phyloP scores from a whole-genome alignment of 2,329 filamentous ascomycete species.

The Myriosclerotinia scirpicola region DNA sequence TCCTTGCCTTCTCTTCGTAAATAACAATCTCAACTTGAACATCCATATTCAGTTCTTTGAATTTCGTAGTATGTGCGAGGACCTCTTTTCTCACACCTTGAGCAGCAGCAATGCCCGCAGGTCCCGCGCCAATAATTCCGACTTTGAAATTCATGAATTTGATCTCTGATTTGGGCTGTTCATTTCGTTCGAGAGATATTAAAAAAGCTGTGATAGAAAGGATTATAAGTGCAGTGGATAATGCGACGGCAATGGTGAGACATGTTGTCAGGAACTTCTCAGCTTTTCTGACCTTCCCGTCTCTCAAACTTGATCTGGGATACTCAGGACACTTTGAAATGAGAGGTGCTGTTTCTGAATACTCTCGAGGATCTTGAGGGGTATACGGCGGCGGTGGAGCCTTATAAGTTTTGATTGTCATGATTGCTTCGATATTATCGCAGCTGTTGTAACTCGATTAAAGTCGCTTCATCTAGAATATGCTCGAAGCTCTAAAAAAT shows the following conservation, averaged over 20 bases:
- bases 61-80: background rate
- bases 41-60: background rate
- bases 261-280: too few species aligned
- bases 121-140: conserved; percentile 15
- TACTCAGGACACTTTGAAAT: background rate
- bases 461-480: background rate
- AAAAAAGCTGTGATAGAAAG: background rate
- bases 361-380: background rate
- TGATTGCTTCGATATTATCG: background rate
- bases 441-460: background rate
- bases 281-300: rapidly evolving
- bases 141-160: background rate
- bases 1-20: conserved; percentile 10
- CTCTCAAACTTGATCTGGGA: too few species aligned
- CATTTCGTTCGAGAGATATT: background rate
- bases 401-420: background rate
- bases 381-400: conserved; percentile 2
- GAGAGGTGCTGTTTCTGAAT: background rate
- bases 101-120: conserved; percentile 5
- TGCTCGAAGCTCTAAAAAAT: background rate
- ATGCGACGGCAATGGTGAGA: background rate
- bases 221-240: background rate
- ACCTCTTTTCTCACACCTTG: background rate
- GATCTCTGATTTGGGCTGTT: background rate
- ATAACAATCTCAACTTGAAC: conserved; percentile 9